Conservation (phyloP, 176 grass and related monocot species). For the Saccharum officinarum region DNA sequence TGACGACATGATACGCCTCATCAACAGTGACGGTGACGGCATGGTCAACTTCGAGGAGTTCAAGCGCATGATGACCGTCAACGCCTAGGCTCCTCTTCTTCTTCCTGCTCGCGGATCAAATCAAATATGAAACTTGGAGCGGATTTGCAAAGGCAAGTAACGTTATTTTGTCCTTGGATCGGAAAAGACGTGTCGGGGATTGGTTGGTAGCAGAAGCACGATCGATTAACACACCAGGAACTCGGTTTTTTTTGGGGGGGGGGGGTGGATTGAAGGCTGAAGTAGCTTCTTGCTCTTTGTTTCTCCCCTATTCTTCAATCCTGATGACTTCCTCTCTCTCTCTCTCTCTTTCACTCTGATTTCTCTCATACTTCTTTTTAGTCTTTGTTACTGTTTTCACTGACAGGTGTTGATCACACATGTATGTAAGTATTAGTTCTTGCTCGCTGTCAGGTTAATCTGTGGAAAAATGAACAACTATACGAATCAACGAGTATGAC, state of each 20-base stretch:
- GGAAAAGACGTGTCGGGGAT: not conserved
- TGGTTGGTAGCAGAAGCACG: slow-evolving; percentile 20
- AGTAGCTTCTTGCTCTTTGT: slow-evolving; percentile 32
- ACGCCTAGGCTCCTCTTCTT: slow-evolving; percentile 22
- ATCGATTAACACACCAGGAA: slow-evolving; percentile 2
- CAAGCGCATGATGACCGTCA: slow-evolving; percentile 89
- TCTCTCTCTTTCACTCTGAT: not conserved
- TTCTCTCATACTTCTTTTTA: slow-evolving; percentile 21
- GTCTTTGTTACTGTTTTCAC: slow-evolving; percentile 6
- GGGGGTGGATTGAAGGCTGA: too few species aligned
- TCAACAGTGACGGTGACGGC: slow-evolving; percentile 83
- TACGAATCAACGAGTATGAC: slow-evolving; percentile 14
- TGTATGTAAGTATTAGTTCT: slow-evolving; percentile 58
- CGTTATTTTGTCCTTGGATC: slow-evolving; percentile 37
- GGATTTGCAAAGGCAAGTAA: slow-evolving; percentile 35
- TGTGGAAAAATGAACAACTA: slow-evolving; percentile 6
- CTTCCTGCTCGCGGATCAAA: not conserved
- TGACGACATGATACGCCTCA: slow-evolving; percentile 76
- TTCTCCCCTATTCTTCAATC: slow-evolving; percentile 35
- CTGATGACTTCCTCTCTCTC: not conserved
- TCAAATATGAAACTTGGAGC: not conserved
- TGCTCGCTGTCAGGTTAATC: slow-evolving; percentile 25
- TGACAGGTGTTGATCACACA: slow-evolving; percentile 38
- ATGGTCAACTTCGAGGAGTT: slow-evolving; percentile 95
- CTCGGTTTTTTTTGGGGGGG: not conserved